Conservation (phyloP, 257 asterid species). For the Solanum peruvianum region DNA sequence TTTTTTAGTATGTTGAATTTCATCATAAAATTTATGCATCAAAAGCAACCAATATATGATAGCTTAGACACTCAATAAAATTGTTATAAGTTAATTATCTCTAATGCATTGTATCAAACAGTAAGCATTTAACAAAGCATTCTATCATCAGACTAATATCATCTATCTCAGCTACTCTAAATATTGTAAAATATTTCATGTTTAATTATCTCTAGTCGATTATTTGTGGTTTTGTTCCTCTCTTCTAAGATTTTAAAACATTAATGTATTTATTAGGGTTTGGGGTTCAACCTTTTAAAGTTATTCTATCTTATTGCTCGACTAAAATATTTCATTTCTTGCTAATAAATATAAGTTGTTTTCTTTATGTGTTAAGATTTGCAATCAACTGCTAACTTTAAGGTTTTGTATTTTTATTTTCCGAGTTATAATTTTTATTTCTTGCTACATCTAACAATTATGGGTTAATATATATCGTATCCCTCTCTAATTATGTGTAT, state of each 20-base stretch:
- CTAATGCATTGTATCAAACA: too few relatives aligned
- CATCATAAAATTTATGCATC: background rate
- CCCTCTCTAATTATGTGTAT: background rate
- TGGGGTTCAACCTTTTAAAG: background rate
- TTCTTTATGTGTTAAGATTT: background rate
- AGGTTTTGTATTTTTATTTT: background rate
- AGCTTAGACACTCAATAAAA: background rate
- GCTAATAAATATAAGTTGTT: background rate
- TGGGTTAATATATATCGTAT: background rate
- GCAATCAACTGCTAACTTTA: too few relatives aligned
- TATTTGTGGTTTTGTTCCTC: too few relatives aligned
- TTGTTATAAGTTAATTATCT: too few relatives aligned
- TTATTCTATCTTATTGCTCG: background rate
- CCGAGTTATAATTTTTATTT: too few relatives aligned
- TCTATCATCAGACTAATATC: background rate
- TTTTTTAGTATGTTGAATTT: background rate
- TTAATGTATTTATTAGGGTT: background rate
- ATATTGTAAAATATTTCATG: background rate
- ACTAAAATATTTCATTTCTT: background rate
- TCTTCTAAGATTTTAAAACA: too few relatives aligned
- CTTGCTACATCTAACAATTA: background rate
- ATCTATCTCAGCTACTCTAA: background rate
- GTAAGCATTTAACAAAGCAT: too few relatives aligned
- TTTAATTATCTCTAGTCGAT: background rate
- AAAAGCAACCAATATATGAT: too few relatives aligned